phyloP scores from a whole-genome alignment of 192 early-diverging fungal genomes.

The Coemansia sp. region DNA sequence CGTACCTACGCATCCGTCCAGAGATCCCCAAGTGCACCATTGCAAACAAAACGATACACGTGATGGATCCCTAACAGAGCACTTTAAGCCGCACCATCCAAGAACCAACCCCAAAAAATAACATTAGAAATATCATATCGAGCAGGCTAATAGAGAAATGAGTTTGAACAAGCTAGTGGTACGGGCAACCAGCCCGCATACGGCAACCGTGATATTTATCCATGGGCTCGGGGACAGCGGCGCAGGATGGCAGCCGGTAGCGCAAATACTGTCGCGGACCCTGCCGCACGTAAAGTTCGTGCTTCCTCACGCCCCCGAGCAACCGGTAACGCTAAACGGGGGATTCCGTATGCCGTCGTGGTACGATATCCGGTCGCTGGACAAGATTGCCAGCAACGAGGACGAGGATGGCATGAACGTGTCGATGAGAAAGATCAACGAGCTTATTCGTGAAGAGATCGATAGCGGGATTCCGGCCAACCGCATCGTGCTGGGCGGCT shows the following conservation, averaged over 20 bases:
- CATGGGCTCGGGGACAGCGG: slow-evolving; percentile 78
- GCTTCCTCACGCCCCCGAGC: slow-evolving; percentile 76
- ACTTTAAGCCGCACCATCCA: too few species aligned
- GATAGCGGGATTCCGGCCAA: slow-evolving; percentile 71
- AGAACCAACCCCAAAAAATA: too few species aligned
- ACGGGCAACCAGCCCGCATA: slow-evolving; percentile 58
- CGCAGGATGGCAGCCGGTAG: slow-evolving; percentile 52
- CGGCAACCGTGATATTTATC: slow-evolving; percentile 78
- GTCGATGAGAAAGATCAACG: slow-evolving; percentile 58
- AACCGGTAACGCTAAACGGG: slow-evolving; percentile 73
- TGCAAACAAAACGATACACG: too few species aligned
- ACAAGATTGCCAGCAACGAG: slow-evolving; percentile 54
- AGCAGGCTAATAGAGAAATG: too few species aligned
- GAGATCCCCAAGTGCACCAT: too few species aligned
- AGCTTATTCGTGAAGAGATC: slow-evolving; percentile 70
- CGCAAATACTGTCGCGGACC: slow-evolving; percentile 22
- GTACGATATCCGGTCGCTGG: slow-evolving; percentile 74
- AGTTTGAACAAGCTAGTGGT: slow-evolving; percentile 44
- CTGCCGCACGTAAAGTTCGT: slow-evolving; percentile 89
- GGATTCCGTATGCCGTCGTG: slow-evolving; percentile 86
- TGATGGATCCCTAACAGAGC: too few species aligned
- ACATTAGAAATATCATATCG: too few species aligned
- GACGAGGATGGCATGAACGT: slow-evolving; percentile 71
- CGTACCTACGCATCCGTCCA: too few species aligned
- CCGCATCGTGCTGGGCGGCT: slow-evolving; percentile 90